These are phyloP conservation scores for Gonium pectorale DNA, from an alignment of 139 green algal species.

Conservation along the genomic window DNA sequence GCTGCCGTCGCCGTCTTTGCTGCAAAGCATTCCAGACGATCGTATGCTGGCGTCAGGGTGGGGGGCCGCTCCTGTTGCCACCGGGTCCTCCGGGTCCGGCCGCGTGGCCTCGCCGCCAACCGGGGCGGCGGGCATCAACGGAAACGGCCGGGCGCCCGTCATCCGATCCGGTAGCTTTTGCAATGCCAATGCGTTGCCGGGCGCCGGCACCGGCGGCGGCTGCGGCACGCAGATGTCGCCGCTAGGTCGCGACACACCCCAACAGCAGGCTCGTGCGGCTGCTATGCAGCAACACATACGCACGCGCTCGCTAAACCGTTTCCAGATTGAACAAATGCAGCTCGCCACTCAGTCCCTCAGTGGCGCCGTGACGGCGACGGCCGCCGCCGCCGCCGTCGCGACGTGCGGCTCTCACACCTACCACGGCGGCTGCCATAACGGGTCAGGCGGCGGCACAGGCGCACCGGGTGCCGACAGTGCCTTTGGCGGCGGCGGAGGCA, in stretches of 20 bases:
- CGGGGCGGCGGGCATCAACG: neutral
- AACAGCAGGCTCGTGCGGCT: constrained; percentile 14
- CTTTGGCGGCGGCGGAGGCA: too few relatives aligned
- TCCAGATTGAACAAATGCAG: constrained; percentile 25
- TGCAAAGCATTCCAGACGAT: too few relatives aligned
- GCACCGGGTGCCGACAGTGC: too few relatives aligned
- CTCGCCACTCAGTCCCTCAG: too few relatives aligned
- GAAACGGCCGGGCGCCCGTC: too few relatives aligned
- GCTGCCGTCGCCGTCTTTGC: too few relatives aligned
- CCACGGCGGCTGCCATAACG: too few relatives aligned
- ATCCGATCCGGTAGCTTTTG: neutral
- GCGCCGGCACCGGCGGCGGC: neutral
- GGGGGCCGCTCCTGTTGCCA: neutral
- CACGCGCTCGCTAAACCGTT: constrained; percentile 32
- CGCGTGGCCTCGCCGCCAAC: neutral
- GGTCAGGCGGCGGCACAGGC: too few relatives aligned
- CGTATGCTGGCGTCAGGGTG: too few relatives aligned
- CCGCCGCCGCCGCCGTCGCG: too few relatives aligned
- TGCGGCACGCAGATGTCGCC: constrained; percentile 4
- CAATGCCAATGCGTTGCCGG: neutral
- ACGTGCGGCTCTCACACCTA: too few relatives aligned
- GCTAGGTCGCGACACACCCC: constrained; percentile 14
- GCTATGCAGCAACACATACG: constrained; percentile 35
- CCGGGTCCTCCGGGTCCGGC: neutral
- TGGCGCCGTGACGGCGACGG: too few relatives aligned